Base-by-base conservation (phyloP, 768 basidiomycete genomes). In the Thelephora aurantiotincta region DNA sequence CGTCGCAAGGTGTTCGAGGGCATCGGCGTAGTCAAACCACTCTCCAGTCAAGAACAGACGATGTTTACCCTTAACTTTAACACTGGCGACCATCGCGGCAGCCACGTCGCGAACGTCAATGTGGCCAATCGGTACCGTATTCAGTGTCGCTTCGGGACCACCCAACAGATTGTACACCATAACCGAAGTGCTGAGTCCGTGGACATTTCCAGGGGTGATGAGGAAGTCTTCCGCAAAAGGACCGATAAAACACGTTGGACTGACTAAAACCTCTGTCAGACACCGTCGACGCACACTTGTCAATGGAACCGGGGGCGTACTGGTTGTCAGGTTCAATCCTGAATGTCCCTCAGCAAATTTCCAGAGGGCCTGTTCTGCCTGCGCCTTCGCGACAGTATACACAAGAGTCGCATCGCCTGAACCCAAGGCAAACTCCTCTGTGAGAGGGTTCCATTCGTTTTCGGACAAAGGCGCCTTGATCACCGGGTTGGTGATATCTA, bases 311-410 rank as follows among this genome's bases (percentile, higher is more conserved):
- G 13, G 38, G 43, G 33, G 46, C 9, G 0, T 33, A 59, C 57
- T 11, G 12, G 52, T 45, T 5, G 56, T 54, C 14, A 59, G 42
- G 33, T 59, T 54, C 11, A 58, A 37, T 37, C 54, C 34, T 11
- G 57, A 52, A 46, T 60, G 58, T 44, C 48, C 48, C 16, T 58
- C 59, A 7, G 52, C 55, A 36, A 59, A 59, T 7, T 52, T 48
- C 55, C 54, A 57, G 13, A 57, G 43, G 6, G 51, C 55, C 16
- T 35, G 33, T 45, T 72, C 69, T 0, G 68, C 65, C 3, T 68
- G 51, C 14, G 47, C 54, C 45, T 61, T 56, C 35, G 47, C 42
- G 5, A 46, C 37, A 3, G 37, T 36, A 42, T 56, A 54, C 2
- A 49, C 53, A 30, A 48, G 23, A 6, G 34, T 14, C 2, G 50